Percentiles rank a stretch among this genome's conserved stretches.
phyloP scores from a whole-genome alignment of 441 rosid species.

The Iberis amara region DNA sequence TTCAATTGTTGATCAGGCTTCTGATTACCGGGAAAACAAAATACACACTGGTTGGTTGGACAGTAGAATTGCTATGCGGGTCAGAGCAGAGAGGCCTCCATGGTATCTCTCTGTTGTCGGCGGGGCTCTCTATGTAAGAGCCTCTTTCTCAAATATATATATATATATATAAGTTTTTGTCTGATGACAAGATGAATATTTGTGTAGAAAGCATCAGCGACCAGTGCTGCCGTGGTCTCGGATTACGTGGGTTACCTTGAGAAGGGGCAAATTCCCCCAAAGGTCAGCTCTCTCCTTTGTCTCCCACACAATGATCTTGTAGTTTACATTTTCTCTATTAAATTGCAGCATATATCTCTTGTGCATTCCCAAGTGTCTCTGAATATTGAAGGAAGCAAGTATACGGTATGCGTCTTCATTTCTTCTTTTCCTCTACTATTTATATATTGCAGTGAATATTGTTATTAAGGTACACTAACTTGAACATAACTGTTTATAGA shows the following conservation, averaged over 20 bases:
- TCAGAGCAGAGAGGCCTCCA: constrained; percentile 99
- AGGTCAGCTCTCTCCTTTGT: constrained; percentile 42
- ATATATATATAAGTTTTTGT: constrained; percentile 12
- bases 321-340: constrained; percentile 27
- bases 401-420: constrained; percentile 49
- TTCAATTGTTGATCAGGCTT: constrained; percentile 55
- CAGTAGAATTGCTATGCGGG: constrained; percentile 99
- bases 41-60: constrained; percentile 99
- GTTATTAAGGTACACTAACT: constrained; percentile 22
- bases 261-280: constrained; percentile 99
- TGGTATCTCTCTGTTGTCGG: constrained; percentile 99
- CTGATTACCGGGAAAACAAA: constrained; percentile 93
- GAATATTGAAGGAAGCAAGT: constrained; percentile 99
- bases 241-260: constrained; percentile 98
- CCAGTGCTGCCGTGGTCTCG: constrained; percentile 94
- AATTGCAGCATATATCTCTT: constrained; percentile 87
- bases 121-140: constrained; percentile 91
- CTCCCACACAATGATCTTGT: constrained; percentile 9
- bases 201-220: constrained; percentile 90
- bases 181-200: constrained; percentile 19
- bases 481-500: constrained; percentile 43
- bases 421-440: constrained; percentile 13
- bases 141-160: constrained; percentile 23
- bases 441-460: constrained; percentile 12
- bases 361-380: constrained; percentile 95